Evolutionary conservation across 2,329 filamentous ascomycete genomes (phyloP).

Genomic region (Orbilia blumenaviensis): DNA sequence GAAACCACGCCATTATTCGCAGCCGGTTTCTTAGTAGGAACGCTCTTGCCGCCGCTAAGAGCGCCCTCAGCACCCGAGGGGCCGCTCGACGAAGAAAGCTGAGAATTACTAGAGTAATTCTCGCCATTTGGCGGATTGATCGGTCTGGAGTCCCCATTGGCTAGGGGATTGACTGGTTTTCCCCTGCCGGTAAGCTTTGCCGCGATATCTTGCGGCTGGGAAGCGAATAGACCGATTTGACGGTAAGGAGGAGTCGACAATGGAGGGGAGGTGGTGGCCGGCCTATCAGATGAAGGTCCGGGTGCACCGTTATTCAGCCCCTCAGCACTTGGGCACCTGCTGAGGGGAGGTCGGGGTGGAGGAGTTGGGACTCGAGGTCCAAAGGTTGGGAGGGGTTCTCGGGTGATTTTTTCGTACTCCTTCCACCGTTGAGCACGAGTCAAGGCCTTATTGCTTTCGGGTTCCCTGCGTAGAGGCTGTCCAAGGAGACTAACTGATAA

Average conservation of each 20-base stretch:
- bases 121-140: neutral
- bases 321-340: neutral
- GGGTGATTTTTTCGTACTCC: constrained; percentile 22
- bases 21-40: neutral
- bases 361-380: constrained; percentile 37
- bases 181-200: neutral
- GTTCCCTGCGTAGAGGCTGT: neutral
- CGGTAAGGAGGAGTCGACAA: neutral
- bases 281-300: neutral
- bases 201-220: neutral
- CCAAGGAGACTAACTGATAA: constrained; percentile 26
- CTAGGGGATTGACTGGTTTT: neutral
- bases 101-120: neutral
- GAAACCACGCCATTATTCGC: neutral
- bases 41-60: neutral
- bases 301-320: neutral
- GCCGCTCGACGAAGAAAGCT: neutral
- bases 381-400: constrained; percentile 4
- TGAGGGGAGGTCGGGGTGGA: constrained; percentile 18
- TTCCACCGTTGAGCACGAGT: constrained; percentile 20
- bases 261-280: neutral
- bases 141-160: neutral
- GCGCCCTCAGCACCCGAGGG: neutral
- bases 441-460: neutral
- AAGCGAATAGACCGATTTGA: constrained; percentile 3